Base-by-base conservation (phyloP, 495 filamentous ascomycete genomes). In the Tuber indicum region DNA sequence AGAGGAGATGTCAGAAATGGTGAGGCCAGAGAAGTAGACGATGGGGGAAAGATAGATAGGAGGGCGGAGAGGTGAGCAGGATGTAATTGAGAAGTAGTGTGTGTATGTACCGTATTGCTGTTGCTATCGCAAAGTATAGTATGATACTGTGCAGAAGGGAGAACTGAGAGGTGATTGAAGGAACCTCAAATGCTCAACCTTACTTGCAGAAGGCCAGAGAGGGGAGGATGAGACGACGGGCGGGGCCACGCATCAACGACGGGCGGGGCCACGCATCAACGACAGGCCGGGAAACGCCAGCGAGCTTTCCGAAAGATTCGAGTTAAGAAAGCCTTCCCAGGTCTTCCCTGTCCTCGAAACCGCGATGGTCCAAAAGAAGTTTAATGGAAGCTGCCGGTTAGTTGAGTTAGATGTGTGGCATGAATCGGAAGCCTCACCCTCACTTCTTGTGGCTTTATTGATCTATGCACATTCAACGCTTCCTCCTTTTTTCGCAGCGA, bases 171-270 rank as follows among this genome's bases (percentile, higher is more conserved):
- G 14, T 66, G 58, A 66, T 66, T 66, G 58, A 66, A 66, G 12
- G 58, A 36, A 36, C 26, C 58, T 19, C 58, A 66, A 66, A 66
- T 17, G 26, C 9, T 66, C 58, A 66, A 66, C 58, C 32, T 6
- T 66, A 66, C 58, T 36, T 19, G 26, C 32, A 66, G 58, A 36
- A 66, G 58, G 5, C 52, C 52, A 36, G 26, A 66, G 26, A 66
- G 58, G 58, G 58, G 58, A 36, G 58, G 58, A 66, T 66, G 58
- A 36, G 26, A 66, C 58, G 58, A 66, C 26, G 58, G 58, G 58
- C 58, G 58, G 58, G 58, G 58, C n/a, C 58, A 66, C 58, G 58
- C 58, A 66, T 66, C 58, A 66, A 66, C 58, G 58, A 66, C 58
- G 19, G 58, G 58, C 26, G 58, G 58, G 58, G 58, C n/a, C 58